A percentile compares a stretch with the other conserved stretches of the same genome.
phyloP scores from a whole-genome alignment of 208 protist species.

The Ichthyophonus hoferi region DNA sequence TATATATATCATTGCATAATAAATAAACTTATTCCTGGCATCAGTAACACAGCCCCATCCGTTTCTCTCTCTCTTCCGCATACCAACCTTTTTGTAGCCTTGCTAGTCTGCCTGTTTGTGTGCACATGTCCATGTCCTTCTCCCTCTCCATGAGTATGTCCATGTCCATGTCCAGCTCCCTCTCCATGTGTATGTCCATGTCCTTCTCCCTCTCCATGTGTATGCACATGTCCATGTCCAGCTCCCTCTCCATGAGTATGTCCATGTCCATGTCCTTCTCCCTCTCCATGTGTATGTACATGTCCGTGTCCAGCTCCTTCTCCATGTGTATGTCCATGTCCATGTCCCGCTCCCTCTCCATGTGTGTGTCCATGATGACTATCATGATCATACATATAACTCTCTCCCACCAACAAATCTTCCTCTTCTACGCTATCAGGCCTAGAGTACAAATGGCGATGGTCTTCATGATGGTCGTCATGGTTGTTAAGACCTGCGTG shows the following conservation, averaged over 20 bases:
- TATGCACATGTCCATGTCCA: background rate
- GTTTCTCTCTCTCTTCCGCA: no score
- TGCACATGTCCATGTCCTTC: background rate
- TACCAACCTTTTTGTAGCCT: background rate
- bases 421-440: background rate
- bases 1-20: background rate
- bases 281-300: background rate
- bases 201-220: background rate
- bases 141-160: background rate
- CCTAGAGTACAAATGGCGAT: background rate
- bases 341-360: background rate
- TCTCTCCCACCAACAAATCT: background rate
- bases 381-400: background rate
- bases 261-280: background rate
- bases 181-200: background rate
- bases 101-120: background rate
- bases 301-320: background rate
- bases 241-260: conserved; percentile 11
- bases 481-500: background rate
- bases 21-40: no score
- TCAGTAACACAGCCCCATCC: no score
- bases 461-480: background rate
- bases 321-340: background rate
- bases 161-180: background rate
- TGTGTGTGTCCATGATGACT: background rate